These are phyloP conservation scores for Amanita muscaria DNA, from an alignment of 768 basidiomycete species.

Conservation along the genomic window DNA sequence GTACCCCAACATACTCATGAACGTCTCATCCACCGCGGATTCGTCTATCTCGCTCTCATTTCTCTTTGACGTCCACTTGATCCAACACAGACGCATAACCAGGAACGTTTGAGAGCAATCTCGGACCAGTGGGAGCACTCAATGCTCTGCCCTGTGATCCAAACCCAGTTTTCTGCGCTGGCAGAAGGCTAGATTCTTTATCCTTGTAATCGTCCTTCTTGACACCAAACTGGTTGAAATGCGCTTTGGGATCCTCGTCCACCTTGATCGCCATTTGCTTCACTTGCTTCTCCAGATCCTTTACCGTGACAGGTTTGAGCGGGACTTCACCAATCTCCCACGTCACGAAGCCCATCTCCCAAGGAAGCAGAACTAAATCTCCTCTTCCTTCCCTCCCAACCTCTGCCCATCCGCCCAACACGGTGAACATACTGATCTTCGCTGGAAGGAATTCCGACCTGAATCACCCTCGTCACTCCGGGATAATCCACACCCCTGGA, in stretches of 20 bases:
- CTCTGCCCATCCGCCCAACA: conserved; percentile 78
- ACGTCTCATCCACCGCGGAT: conserved; percentile 48
- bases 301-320: conserved; percentile 47
- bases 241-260: conserved; percentile 35
- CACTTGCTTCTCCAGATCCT: conserved; percentile 39
- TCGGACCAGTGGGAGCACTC: conserved; percentile 1
- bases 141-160: background rate
- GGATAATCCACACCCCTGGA: conserved; percentile 89
- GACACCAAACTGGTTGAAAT: conserved; percentile 17
- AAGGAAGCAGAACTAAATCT: conserved; percentile 73
- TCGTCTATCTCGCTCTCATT: conserved; percentile 31
- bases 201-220: background rate
- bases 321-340: conserved; percentile 60
- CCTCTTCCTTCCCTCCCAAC: conserved; percentile 49
- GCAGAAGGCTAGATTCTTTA: background rate
- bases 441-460: conserved; percentile 70
- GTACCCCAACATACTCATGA: conserved; percentile 64
- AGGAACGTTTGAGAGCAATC: conserved; percentile 11
- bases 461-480: conserved; percentile 81
- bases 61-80: conserved; percentile 21
- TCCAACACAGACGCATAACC: conserved; percentile 15
- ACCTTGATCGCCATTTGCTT: conserved; percentile 34
- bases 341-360: conserved; percentile 64
- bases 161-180: background rate
- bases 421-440: conserved; percentile 79